Percentiles rank a stretch among this genome's conserved stretches.
These are phyloP conservation scores for Phragmites australis DNA, from an alignment of 176 grass and related monocot species.

Conservation along the genomic window DNA sequence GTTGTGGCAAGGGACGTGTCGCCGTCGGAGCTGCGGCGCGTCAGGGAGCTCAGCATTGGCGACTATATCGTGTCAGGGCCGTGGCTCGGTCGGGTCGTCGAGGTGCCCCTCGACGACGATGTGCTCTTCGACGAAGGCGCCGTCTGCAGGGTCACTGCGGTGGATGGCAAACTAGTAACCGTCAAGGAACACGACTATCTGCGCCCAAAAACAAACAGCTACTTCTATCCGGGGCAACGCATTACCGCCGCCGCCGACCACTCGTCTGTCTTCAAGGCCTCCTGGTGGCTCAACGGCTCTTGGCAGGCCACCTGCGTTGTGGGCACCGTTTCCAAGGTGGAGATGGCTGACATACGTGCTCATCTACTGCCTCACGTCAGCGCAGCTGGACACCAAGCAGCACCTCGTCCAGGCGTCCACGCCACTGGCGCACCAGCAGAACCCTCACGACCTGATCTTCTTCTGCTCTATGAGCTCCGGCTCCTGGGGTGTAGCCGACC, in stretches of 20 bases:
- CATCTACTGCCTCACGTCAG: not conserved
- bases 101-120: not conserved
- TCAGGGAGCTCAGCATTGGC: not conserved
- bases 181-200: accelerated
- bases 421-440: too few relatives aligned
- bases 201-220: not conserved
- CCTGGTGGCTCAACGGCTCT: not conserved
- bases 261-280: not conserved
- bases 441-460: not conserved
- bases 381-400: not conserved
- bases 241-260: not conserved
- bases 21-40: not conserved
- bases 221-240: not conserved
- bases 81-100: constrained; percentile 19
- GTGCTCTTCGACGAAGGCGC: constrained; percentile 31
- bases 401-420: not conserved
- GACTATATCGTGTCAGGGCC: not conserved
- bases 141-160: not conserved
- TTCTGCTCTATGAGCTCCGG: not conserved
- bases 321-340: not conserved
- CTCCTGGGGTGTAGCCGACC: not conserved
- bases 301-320: not conserved
- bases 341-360: not conserved
- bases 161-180: not conserved
- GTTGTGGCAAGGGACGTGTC: not conserved